Evolutionary conservation across 2,329 filamentous ascomycete genomes (phyloP).

Genomic region (Colletotrichum plurivorum): DNA sequence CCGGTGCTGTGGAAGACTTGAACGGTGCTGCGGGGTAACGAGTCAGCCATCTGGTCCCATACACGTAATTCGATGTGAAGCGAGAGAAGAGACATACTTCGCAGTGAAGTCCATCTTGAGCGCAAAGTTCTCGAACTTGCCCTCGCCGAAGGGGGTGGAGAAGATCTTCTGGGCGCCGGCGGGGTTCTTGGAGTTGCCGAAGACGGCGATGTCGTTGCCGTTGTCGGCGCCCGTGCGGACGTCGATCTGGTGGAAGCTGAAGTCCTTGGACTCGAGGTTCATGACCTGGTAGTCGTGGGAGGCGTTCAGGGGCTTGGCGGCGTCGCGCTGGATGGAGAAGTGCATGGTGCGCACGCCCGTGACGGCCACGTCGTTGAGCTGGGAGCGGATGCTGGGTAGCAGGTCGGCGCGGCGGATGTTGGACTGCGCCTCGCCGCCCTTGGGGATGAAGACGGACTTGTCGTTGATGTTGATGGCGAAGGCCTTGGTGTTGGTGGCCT

Average conservation of each 20-base stretch:
- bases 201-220: slow-evolving; percentile 47
- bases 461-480: slow-evolving; percentile 48
- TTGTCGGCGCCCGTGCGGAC: slow-evolving; percentile 51
- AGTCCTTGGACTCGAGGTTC: slow-evolving; percentile 41
- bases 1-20: slow-evolving; percentile 60
- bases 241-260: slow-evolving; percentile 38
- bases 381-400: slow-evolving; percentile 54
- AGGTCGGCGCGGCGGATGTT: slow-evolving; percentile 63
- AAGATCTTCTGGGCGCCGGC: slow-evolving; percentile 27
- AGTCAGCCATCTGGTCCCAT: background rate
- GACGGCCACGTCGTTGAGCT: slow-evolving; percentile 54
- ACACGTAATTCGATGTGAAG: slow-evolving; percentile 3
- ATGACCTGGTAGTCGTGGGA: slow-evolving; percentile 60
- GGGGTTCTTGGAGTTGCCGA: slow-evolving; percentile 36
- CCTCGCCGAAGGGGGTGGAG: slow-evolving; percentile 38
- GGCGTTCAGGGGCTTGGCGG: slow-evolving; percentile 56
- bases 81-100: slow-evolving; percentile 28
- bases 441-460: slow-evolving; percentile 58
- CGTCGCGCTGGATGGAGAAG: slow-evolving; percentile 60
- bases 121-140: slow-evolving; percentile 39
- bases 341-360: slow-evolving; percentile 61
- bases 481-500: slow-evolving; percentile 41
- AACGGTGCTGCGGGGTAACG: slow-evolving; percentile 44
- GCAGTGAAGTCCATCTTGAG: slow-evolving; percentile 39
- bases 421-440: slow-evolving; percentile 52